Base-by-base conservation (phyloP, 768 basidiomycete genomes). In the Amanita rubescens region DNA sequence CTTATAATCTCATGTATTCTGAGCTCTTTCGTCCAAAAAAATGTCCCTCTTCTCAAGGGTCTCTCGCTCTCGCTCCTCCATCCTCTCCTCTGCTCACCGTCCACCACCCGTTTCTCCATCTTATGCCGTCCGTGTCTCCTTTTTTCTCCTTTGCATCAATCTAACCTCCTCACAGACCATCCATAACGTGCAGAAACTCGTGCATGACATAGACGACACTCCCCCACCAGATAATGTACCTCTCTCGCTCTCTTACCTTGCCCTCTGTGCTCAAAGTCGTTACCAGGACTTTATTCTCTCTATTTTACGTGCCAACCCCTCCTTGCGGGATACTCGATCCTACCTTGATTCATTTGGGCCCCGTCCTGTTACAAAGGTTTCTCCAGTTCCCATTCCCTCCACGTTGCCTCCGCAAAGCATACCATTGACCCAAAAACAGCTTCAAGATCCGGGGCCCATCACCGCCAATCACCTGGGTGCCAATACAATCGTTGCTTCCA, bases 241-340 rank as follows among this genome's bases (percentile, higher is more conserved):
- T 64, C 19, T 30, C 32, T 24, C 32, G 34, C 35, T 55, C 6
- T 30, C 42, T 42, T 27, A 27, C 46, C 55, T 47, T 34, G 50
- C 50, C 45, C 19, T 7, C 47, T 34, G 57, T 15, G 54, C 46
- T 53, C 51, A 44, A 48, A 34, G n/a, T 58, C 55, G 60, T 52
- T 51, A 54, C 47, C 66, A 98, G 93, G 96, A 98, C 66, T 94
- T 99, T 63, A 94, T 99, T 63, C 72, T 98, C 53, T 96, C 94
- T 30, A 89, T 99, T 62, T 76, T 99, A 49, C 85, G 88, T 51
- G 87, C 96, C 25, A 92, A 90, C 56, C 95, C 96, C 11, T 97
- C 95, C 1, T 68, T 86, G 49, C 77, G 96, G 58, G 96, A 99
- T 65, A 87, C 94, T 25, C 85, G 84, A 50, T 87, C 86, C 1